A percentile compares a stretch with the other conserved stretches of the same genome.
phyloP scores from a whole-genome alignment of 345 rosid species.

The Cochlearia excelsa region DNA sequence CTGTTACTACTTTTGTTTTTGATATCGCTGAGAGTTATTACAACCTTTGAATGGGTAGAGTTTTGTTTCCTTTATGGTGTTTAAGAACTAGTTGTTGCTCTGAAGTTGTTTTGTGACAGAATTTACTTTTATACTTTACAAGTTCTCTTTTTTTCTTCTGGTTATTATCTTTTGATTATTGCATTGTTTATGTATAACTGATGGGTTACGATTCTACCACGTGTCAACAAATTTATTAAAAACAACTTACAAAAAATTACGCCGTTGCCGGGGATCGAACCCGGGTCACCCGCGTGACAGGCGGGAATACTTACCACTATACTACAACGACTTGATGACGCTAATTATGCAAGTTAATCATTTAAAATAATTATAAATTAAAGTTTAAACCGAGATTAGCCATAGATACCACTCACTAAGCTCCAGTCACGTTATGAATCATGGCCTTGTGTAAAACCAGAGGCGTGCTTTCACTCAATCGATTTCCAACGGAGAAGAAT shows the following conservation, averaged over 20 bases:
- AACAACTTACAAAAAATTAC: neutral
- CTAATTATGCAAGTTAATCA: neutral
- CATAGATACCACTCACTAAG: constrained; percentile 22
- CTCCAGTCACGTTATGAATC: neutral
- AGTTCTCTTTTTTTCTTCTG: neutral
- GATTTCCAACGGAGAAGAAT: constrained; percentile 1
- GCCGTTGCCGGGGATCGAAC: constrained; percentile 68
- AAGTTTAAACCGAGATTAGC: constrained; percentile 6
- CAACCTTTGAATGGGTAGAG: constrained; percentile 25
- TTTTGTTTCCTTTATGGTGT: constrained; percentile 15
- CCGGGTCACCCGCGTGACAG: constrained; percentile 98
- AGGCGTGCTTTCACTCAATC: constrained; percentile 14
- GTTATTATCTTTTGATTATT: too few species aligned
- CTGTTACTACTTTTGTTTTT: constrained; percentile 24
- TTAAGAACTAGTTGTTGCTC: constrained; percentile 20
- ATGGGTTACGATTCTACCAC: too few species aligned
- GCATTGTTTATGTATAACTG: too few species aligned
- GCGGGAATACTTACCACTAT: constrained; percentile 92
- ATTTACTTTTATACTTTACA: constrained; percentile 14
- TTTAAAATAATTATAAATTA: constrained; percentile 5
- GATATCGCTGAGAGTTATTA: constrained; percentile 21
- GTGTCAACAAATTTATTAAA: too few species aligned
- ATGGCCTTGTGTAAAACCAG: constrained; percentile 31
- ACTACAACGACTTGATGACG: constrained; percentile 63
- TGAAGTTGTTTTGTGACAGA: neutral